Evolutionary conservation across 768 basidiomycete genomes (phyloP).

Genomic region (Lentinula guzmanii): DNA sequence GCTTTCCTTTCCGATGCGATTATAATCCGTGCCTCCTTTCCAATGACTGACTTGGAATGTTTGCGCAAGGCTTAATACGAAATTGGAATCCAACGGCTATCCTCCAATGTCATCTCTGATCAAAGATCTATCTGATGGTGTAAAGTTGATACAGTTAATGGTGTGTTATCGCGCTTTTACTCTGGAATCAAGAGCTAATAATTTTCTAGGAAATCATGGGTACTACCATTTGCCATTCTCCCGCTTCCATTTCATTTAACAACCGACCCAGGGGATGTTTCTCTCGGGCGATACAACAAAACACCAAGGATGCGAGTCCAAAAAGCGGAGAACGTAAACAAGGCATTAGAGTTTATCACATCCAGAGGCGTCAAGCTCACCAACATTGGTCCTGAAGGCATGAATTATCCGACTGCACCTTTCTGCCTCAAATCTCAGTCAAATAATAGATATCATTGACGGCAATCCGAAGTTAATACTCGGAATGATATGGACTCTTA

Average conservation of each 20-base stretch:
- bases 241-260: neutral
- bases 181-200: conserved; percentile 3
- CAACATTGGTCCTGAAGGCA: conserved; percentile 96
- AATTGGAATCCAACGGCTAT: conserved; percentile 79
- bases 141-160: conserved; percentile 92
- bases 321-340: conserved; percentile 97
- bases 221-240: conserved; percentile 17
- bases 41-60: neutral
- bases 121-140: conserved; percentile 90
- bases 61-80: conserved; percentile 81
- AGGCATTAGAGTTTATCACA: conserved; percentile 92
- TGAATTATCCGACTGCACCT: conserved; percentile 2
- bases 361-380: conserved; percentile 92
- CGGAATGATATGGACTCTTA: conserved; percentile 99
- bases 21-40: neutral
- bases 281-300: conserved; percentile 93
- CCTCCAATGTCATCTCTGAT: conserved; percentile 88
- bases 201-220: conserved; percentile 90
- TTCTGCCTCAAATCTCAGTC: conserved; percentile 5
- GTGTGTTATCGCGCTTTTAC: conserved; percentile 31
- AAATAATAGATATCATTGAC: conserved; percentile 85
- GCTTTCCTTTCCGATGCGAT: conserved; percentile 3
- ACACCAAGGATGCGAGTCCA: conserved; percentile 89
- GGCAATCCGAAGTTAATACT: conserved; percentile 97
- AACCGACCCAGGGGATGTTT: conserved; percentile 60